Evolutionary conservation across 2,329 filamentous ascomycete genomes (phyloP), one percentile per base, ranked within the genome.

Genomic region (Pyricularia grisea): DNA sequence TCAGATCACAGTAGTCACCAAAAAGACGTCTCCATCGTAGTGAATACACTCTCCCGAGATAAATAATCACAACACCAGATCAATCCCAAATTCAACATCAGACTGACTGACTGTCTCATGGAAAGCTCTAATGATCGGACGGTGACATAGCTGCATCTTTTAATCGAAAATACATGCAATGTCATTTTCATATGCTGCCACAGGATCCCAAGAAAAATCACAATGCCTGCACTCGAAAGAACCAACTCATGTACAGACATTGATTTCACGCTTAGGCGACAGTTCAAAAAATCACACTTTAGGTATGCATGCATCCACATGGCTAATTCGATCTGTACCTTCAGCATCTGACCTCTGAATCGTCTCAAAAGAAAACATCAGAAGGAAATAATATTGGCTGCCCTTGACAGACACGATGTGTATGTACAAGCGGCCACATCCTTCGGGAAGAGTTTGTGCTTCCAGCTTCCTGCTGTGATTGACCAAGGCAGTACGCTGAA

Each of bases 381-480:
- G 76, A 88, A 92, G 70, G 93, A 98, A 75, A 93, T 97, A 69
- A 94, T 98, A 69, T 84, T 86, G 70, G 91, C 92, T 9, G 92
- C 92, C 2, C 83, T 97, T 10, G 87, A 91, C 69, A 91, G 92
- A 20, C 85, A 94, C 71, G 94, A 98, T 89, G 91, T 98, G 63
- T 97, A 97, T 76, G 86, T 98, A 0, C 94, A 97, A 79, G 94
- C 94, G 65, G 92, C 92, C 68, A 94, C 92, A 3, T 92, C 90
- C 11, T 97, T 97, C 77, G 94, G 94, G 61, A 97, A 97, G 79
- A 96, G 92, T 75, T 79, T 97, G 68, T 97, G 94, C 80, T 97
- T 94, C 76, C 94, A 97, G 77, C 84, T 97, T 0, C 94, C 94
- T 10, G 94, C 94, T 28, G 89, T 97, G 36, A 89, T 97, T 69